Base-by-base conservation (phyloP, 495 filamentous ascomycete genomes). In the Thermothielavioides terrestris region DNA sequence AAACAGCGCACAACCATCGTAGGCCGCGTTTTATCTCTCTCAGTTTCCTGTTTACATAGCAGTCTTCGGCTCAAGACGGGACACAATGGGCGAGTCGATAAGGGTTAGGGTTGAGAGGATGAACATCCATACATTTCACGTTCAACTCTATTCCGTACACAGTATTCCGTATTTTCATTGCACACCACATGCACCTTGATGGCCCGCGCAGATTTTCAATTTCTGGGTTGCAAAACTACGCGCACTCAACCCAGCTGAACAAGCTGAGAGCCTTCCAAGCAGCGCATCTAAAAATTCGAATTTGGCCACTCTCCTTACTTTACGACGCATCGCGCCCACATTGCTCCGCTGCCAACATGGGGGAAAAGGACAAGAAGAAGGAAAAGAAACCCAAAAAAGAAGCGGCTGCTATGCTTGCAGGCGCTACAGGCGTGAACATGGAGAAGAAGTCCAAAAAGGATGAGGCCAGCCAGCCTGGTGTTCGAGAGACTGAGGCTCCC, bases 301-400 rank as follows among this genome's bases (percentile, higher is more conserved):
- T n/a, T n/a, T n/a, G n/a, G n/a, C n/a, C n/a, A n/a, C n/a, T n/a
- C n/a, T n/a, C n/a, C n/a, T n/a, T n/a, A n/a, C 20, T 15, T 6
- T 10, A 9, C 9, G 21, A 31, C 3, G 45, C 41, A 44, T 8
- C 30, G n/a, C 10, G 10, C 11, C 31, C 31, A 34, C 3, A 12
- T 5, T n/a, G n/a, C n/a, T n/a, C 27, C 27, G 31, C 3, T 12
- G 17, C 2, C 38, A 37, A 36, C 26, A 47, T 42, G 42, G 20
- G 42, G 31, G 51, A 54, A 20, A 50, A 45, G n/a, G 30, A 35
- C n/a, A 50, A 70, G 49, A 60, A 63, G 52, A 59, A 63, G 51
- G 53, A 35, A 21, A 59, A 53, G 37, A 27, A 54, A 23, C 36
- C 45, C 9, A 50, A 45, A 17, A 32, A 53, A 14, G 45, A 49